phyloP scores from a whole-genome alignment of 2,329 filamentous ascomycete genomes.

The Aspergillus alliaceus region DNA sequence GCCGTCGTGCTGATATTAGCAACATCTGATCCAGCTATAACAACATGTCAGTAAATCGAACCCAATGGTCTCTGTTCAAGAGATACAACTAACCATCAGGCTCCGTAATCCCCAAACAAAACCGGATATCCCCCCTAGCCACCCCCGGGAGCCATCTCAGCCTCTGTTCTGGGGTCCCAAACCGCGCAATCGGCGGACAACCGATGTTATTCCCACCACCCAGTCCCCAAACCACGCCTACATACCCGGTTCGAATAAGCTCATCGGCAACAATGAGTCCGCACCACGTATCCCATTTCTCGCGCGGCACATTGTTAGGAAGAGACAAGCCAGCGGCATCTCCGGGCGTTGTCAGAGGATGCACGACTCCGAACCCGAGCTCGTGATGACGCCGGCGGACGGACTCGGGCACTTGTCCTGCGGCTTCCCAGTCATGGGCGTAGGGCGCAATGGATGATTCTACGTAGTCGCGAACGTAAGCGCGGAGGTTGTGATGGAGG shows the following conservation, averaged over 20 bases:
- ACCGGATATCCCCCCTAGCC: slow-evolving; percentile 59
- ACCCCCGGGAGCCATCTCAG: slow-evolving; percentile 59
- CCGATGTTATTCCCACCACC: slow-evolving; percentile 63
- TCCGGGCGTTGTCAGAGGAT: slow-evolving; percentile 36
- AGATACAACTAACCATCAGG: slow-evolving; percentile 51
- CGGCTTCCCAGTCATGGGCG: slow-evolving; percentile 64
- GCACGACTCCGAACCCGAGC: slow-evolving; percentile 40
- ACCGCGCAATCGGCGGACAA: slow-evolving; percentile 62
- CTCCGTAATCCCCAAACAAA: slow-evolving; percentile 67
- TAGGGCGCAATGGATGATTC: slow-evolving; percentile 59
- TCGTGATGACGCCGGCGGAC: slow-evolving; percentile 41
- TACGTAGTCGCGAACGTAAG: slow-evolving; percentile 59
- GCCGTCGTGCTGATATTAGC: slow-evolving; percentile 64
- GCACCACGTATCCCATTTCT: slow-evolving; percentile 59
- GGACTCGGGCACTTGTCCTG: slow-evolving; percentile 51
- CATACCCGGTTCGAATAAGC: slow-evolving; percentile 54
- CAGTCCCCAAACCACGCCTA: slow-evolving; percentile 59
- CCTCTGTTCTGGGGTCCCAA: slow-evolving; percentile 62
- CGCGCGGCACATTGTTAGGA: slow-evolving; percentile 47
- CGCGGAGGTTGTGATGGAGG: slow-evolving; percentile 60
- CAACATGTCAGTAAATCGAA: slow-evolving; percentile 10
- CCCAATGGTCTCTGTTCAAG: too few relatives aligned
- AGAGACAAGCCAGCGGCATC: slow-evolving; percentile 42
- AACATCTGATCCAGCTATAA: slow-evolving; percentile 61
- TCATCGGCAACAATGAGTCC: slow-evolving; percentile 58